These are phyloP conservation scores for Triticum urartu DNA, from an alignment of 176 grass and related monocot genomes.

Conservation along the genomic window DNA sequence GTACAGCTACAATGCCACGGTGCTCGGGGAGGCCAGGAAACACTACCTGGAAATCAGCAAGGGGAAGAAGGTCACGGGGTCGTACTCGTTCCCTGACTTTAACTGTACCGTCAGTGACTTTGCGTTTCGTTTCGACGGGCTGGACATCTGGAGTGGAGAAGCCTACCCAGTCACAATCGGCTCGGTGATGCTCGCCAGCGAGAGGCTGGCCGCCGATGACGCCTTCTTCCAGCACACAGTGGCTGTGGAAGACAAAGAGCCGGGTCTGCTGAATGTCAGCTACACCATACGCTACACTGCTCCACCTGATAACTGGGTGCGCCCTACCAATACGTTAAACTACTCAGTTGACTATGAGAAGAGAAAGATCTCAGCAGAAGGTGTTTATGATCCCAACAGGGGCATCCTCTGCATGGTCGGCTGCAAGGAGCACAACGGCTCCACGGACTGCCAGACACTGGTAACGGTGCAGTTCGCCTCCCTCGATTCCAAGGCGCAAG, in stretches of 20 bases:
- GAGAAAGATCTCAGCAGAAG: conserved; percentile 42
- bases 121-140: neutral
- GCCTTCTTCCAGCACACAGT: neutral
- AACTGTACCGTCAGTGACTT: conserved; percentile 39
- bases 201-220: neutral
- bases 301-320: neutral
- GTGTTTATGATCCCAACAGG: conserved; percentile 47
- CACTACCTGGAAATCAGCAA: no score
- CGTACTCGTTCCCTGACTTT: neutral
- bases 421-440: conserved; percentile 35
- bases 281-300: neutral
- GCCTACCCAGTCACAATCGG: conserved; percentile 34
- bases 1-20: no score
- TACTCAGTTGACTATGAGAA: neutral
- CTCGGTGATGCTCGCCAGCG: neutral
- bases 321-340: neutral
- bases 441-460: neutral
- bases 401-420: conserved; percentile 51
- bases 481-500: neutral
- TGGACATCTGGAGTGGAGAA: neutral
- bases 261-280: conserved; percentile 30
- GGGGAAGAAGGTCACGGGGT: no score
- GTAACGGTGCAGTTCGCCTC: conserved; percentile 25
- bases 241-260: no score
- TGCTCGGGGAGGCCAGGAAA: no score